Conservation (phyloP, 371 early-diverging fungal species). For the Basidiobolus meristosporus region DNA sequence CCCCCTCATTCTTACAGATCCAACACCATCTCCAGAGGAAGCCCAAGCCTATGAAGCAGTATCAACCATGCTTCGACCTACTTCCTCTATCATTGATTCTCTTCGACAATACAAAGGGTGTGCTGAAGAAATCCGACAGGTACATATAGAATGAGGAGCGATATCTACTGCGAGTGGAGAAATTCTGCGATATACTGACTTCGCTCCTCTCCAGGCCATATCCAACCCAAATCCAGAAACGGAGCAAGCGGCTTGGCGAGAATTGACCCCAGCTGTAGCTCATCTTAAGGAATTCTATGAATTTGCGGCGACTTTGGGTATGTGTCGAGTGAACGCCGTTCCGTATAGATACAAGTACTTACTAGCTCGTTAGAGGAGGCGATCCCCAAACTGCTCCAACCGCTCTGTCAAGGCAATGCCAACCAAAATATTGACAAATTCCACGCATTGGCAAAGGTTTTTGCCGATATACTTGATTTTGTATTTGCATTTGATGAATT, state of each 20-base stretch:
- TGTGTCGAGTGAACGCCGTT: no score
- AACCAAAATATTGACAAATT: conserved; percentile 40
- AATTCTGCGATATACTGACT: no score
- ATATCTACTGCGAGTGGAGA: no score
- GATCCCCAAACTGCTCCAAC: conserved; percentile 54
- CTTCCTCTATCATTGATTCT: conserved; percentile 16
- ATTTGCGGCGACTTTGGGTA: conserved; percentile 34
- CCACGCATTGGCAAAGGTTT: conserved; percentile 52
- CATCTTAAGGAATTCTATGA: conserved; percentile 62
- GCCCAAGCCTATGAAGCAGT: conserved; percentile 22
- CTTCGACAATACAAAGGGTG: conserved; percentile 37
- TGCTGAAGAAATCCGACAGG: conserved; percentile 32
- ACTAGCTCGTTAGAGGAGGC: conserved; percentile 54
- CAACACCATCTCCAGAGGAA: conserved; percentile 25
- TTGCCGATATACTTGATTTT: conserved; percentile 70
- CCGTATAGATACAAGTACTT: no score
- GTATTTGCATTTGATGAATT: conserved; percentile 76
- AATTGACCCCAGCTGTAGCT: conserved; percentile 56
- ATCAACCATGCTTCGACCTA: conserved; percentile 17
- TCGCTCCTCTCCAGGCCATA: conserved; percentile 27
- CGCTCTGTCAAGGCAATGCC: conserved; percentile 13
- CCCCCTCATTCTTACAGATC: no score
- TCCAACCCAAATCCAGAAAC: conserved; percentile 54
- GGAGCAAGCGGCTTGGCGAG: conserved; percentile 73
- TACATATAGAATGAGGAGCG: no score